Conservation (phyloP, 1,284 basidiomycete species). For the Vanrija sp. region DNA sequence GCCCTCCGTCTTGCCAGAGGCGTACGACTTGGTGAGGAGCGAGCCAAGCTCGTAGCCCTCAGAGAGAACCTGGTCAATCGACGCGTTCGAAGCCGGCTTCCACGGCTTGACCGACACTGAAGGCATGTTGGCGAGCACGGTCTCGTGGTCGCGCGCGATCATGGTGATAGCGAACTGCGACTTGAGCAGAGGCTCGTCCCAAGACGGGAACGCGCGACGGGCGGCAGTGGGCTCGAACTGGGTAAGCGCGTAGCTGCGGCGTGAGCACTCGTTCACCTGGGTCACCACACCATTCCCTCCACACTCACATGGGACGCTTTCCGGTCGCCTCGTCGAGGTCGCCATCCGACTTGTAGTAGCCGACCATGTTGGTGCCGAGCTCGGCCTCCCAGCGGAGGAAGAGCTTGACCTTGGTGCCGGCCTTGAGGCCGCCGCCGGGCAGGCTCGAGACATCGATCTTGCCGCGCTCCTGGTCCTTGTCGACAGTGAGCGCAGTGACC, state of each 20-base stretch:
- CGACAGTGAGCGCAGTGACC: conserved; percentile 52
- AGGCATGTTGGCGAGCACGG: conserved; percentile 78
- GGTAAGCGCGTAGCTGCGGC: conserved; percentile 63
- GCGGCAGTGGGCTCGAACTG: conserved; percentile 83
- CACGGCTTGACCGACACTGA: conserved; percentile 56
- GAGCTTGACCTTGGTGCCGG: conserved; percentile 58
- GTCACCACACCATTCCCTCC: not conserved
- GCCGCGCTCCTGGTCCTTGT: conserved; percentile 63
- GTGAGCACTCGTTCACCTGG: conserved; percentile 3
- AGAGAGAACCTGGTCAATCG: conserved; percentile 30
- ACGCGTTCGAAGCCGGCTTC: conserved; percentile 39
- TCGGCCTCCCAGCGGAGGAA: conserved; percentile 54
- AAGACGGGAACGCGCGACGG: conserved; percentile 72
- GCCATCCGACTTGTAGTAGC: conserved; percentile 50
- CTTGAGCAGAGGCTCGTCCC: conserved; percentile 92
- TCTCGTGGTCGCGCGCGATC: conserved; percentile 69
- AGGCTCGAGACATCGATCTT: conserved; percentile 61
- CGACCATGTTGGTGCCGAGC: conserved; percentile 64
- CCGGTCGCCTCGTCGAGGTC: conserved; percentile 49
- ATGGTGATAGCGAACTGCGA: conserved; percentile 78
- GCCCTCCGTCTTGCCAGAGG: conserved; percentile 32
- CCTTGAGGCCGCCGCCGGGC: conserved; percentile 60
- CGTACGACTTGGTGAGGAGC: conserved; percentile 30
- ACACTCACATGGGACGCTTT: conserved; percentile 47
- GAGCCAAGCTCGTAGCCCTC: conserved; percentile 46